Evolutionary conservation across 2,329 filamentous ascomycete species (phyloP).

Genomic region (Cladosporium sp.): DNA sequence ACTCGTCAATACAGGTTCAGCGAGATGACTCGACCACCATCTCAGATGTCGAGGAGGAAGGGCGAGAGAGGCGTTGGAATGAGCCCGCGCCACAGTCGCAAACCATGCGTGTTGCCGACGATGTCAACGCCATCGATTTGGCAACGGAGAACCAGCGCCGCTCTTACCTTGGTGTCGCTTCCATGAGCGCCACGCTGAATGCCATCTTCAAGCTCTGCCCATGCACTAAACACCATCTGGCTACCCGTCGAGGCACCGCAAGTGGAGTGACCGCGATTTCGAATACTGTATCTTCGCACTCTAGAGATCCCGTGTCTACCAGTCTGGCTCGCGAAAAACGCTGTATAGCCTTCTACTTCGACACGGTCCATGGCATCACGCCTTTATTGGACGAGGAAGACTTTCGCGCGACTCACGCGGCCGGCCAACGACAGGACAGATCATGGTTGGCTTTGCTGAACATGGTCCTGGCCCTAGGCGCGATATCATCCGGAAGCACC

Average conservation of each 20-base stretch:
- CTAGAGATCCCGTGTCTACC: neutral
- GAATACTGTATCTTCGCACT: neutral
- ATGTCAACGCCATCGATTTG: neutral
- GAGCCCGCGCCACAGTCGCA: neutral
- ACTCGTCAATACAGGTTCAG: neutral
- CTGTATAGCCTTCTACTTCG: neutral
- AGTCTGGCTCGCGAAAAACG: neutral
- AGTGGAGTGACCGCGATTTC: neutral
- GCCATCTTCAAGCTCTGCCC: neutral
- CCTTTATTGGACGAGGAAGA: neutral
- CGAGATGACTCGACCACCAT: neutral
- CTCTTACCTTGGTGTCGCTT: neutral
- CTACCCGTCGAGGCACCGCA: neutral
- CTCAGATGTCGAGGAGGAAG: neutral
- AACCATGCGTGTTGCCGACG: neutral
- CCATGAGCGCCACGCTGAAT: neutral
- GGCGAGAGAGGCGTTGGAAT: neutral
- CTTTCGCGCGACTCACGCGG: neutral
- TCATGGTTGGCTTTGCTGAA: neutral
- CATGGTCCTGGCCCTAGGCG: neutral
- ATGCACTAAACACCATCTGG: neutral
- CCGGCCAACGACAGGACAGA: neutral
- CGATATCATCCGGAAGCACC: neutral
- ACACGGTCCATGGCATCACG: neutral
- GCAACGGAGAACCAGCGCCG: neutral